Evolutionary conservation across 208 protist genomes (phyloP).

Genomic region (Acanthamoeba sp.): DNA sequence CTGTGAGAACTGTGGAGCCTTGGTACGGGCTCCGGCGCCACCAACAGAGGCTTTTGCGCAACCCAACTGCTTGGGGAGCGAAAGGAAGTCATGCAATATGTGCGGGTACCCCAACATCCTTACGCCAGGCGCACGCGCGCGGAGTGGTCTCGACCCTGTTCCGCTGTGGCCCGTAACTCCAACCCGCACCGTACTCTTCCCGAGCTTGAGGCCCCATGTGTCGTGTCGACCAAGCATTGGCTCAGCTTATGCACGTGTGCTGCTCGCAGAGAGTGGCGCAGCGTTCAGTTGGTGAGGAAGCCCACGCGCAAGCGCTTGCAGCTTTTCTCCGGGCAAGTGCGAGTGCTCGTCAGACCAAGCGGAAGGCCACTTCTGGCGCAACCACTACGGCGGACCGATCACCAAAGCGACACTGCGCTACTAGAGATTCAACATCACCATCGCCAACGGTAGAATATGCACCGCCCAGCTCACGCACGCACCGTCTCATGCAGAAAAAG

Average conservation of each 20-base stretch:
- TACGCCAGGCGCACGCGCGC: background rate
- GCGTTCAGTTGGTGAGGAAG: background rate
- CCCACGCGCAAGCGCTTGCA: background rate
- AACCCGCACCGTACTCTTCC: background rate
- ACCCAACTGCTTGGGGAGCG: background rate
- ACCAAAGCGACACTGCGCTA: background rate
- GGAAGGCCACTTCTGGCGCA: background rate
- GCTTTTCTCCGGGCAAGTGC: background rate
- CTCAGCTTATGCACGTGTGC: background rate
- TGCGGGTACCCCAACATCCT: background rate
- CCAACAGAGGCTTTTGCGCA: background rate
- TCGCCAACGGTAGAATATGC: background rate
- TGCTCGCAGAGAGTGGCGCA: background rate
- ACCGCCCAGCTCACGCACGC: background rate
- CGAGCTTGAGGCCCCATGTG: no score
- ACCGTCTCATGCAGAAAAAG: no score
- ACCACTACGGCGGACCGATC: no score
- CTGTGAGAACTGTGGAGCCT: background rate
- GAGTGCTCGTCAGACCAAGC: background rate
- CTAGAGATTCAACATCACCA: background rate
- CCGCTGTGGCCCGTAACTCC: slow-evolving; percentile 1
- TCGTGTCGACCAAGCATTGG: background rate
- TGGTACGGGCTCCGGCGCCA: background rate
- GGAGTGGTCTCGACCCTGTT: background rate
- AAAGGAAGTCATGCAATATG: background rate